These are phyloP conservation scores for Ophiorrhiza pumila DNA, from an alignment of 257 asterid genomes.

Conservation along the genomic window DNA sequence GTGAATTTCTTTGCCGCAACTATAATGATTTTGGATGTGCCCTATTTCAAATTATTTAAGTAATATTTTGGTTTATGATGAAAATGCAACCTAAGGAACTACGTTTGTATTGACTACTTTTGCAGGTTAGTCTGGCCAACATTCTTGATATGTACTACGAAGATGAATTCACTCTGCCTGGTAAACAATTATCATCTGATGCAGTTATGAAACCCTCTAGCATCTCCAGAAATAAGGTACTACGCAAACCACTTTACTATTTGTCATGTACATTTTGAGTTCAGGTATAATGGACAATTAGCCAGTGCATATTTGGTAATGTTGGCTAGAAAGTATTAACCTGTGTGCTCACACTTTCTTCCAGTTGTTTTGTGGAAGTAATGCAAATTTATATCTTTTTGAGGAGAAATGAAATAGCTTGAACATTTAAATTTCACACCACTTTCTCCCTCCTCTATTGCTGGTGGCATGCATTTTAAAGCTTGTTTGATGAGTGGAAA, in stretches of 20 bases:
- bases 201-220: conserved; percentile 52
- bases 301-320: too few species aligned
- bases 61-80: background rate
- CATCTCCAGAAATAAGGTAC: conserved; percentile 50
- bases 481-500: background rate
- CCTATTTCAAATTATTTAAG: background rate
- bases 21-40: too few species aligned
- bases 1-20: too few species aligned
- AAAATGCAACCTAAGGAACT: conserved; percentile 1
- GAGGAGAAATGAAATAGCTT: background rate
- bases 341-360: background rate
- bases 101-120: conserved; percentile 11
- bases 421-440: background rate
- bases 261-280: background rate
- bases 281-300: background rate
- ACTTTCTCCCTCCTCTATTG: background rate
- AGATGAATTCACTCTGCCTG: conserved; percentile 78
- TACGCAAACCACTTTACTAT: background rate
- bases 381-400: background rate
- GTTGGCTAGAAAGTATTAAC: background rate
- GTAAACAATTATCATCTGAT: conserved; percentile 50
- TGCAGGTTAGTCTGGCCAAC: conserved; percentile 73
- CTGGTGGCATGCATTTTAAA: background rate
- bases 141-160: conserved; percentile 82
- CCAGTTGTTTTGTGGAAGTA: background rate